Conservation (phyloP, 2,329 filamentous ascomycete species). For the Penicillium sclerotiorum region DNA sequence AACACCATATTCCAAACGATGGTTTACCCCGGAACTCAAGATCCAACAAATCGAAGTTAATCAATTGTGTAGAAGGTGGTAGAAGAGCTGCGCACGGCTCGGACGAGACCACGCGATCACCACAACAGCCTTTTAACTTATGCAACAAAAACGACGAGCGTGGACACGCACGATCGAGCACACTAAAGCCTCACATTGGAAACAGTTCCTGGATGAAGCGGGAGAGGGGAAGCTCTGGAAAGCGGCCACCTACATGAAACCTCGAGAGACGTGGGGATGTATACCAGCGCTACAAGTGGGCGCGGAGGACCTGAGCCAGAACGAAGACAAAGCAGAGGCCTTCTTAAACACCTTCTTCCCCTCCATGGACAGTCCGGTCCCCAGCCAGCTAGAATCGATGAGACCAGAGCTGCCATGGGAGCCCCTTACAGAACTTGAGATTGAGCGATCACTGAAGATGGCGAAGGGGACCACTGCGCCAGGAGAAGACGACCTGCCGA, state of each 20-base stretch:
- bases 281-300: too few species aligned
- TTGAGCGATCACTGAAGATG: too few species aligned
- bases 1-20: constrained; percentile 26
- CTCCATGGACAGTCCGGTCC: constrained; percentile 2
- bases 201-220: constrained; percentile 22
- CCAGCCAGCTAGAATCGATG: neutral
- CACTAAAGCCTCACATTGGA: constrained; percentile 23
- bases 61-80: constrained; percentile 19
- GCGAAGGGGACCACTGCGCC: too few species aligned
- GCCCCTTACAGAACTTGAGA: constrained; percentile 11
- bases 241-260: constrained; percentile 18
- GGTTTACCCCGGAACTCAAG: constrained; percentile 30
- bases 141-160: constrained; percentile 17
- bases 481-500: too few species aligned
- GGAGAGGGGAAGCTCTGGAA: constrained; percentile 21
- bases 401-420: constrained; percentile 9
- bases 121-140: constrained; percentile 13
- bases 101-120: constrained; percentile 8
- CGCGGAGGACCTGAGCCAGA: too few species aligned
- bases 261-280: constrained; percentile 13
- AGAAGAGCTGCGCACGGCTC: constrained; percentile 13
- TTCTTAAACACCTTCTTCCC: constrained; percentile 17
- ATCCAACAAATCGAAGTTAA: constrained; percentile 24
- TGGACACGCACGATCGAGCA: constrained; percentile 27
- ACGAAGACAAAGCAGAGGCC: too few species aligned